These are phyloP conservation scores for Hanseniaspora pseudoguilliermondii DNA, from an alignment of 805 yeast species.

Conservation along the genomic window DNA sequence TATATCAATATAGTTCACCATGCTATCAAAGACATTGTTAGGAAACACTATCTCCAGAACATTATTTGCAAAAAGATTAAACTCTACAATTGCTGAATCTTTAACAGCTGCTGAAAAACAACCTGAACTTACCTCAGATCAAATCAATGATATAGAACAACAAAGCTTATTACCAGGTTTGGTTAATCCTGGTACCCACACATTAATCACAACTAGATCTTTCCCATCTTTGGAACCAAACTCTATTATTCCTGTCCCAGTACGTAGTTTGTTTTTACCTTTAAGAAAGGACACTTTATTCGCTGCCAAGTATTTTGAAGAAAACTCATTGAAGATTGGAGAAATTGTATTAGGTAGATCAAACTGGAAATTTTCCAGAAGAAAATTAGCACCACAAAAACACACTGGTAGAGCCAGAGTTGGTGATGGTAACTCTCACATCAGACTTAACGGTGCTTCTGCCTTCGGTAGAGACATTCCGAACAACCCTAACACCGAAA, in stretches of 20 bases:
- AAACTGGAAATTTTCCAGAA: constrained; percentile 72
- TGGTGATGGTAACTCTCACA: constrained; percentile 93
- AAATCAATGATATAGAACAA: neutral
- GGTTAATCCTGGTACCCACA: constrained; percentile 49
- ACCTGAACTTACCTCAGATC: neutral
- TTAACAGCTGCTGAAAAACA: neutral
- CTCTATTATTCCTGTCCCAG: constrained; percentile 60
- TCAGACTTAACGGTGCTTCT: constrained; percentile 74
- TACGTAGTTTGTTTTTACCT: constrained; percentile 56
- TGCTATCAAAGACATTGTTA: neutral
- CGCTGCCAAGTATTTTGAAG: constrained; percentile 88
- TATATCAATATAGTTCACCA: neutral
- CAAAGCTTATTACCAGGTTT: constrained; percentile 20
- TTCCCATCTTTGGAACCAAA: constrained; percentile 90
- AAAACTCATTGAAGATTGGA: constrained; percentile 80
- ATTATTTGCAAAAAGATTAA: neutral
- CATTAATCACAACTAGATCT: constrained; percentile 61
- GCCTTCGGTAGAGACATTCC: constrained; percentile 88
- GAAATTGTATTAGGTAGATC: constrained; percentile 79
- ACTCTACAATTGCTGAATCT: neutral
- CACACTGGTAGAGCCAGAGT: constrained; percentile 91
- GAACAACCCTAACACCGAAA: constrained; percentile 67
- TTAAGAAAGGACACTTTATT: constrained; percentile 83
- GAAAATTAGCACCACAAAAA: constrained; percentile 76
- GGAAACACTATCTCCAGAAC: neutral